A percentile compares a stretch with the other conserved stretches of the same genome.
Conservation (phyloP, 2,329 filamentous ascomycete genomes). For the Myotisia sp. region DNA sequence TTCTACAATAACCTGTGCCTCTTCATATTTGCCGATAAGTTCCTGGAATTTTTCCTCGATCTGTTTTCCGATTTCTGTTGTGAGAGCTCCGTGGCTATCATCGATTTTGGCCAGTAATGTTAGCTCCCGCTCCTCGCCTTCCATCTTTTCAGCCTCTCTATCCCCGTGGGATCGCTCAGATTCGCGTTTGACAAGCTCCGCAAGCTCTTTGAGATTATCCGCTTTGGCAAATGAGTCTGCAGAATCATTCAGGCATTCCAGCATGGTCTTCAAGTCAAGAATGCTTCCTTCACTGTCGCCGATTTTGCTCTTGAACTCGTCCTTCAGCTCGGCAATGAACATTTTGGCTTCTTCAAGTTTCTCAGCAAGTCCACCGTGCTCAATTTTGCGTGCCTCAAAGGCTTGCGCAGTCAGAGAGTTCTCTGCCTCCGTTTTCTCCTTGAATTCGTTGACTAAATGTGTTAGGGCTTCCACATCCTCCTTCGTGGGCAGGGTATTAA, state of each 20-base stretch:
- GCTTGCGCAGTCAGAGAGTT: constrained; percentile 62
- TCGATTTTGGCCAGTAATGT: constrained; percentile 45
- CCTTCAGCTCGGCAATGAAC: constrained; percentile 64
- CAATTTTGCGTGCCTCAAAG: constrained; percentile 69
- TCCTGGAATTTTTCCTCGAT: constrained; percentile 67
- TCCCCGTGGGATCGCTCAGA: constrained; percentile 75
- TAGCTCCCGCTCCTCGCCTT: constrained; percentile 50
- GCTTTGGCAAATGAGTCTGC: constrained; percentile 33
- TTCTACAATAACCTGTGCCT: constrained; percentile 60
- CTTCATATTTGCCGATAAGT: constrained; percentile 75
- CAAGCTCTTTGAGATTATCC: constrained; percentile 56
- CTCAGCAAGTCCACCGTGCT: constrained; percentile 64
- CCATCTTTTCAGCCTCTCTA: constrained; percentile 67
- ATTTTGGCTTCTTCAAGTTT: constrained; percentile 65
- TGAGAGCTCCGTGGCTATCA: constrained; percentile 41
- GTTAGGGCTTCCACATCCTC: constrained; percentile 59
- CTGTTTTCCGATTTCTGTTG: constrained; percentile 41
- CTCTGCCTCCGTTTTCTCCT: constrained; percentile 39
- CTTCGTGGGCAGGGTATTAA: constrained; percentile 58
- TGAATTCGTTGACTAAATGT: constrained; percentile 54
- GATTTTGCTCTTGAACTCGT: constrained; percentile 60
- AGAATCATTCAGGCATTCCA: constrained; percentile 55
- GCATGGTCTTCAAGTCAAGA: constrained; percentile 40
- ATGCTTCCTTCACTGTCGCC: constrained; percentile 55
- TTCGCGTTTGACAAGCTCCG: constrained; percentile 63